These are phyloP conservation scores for Pseudomonodictys pantanalensis DNA, from an alignment of 495 filamentous ascomycete genomes.

Conservation along the genomic window DNA sequence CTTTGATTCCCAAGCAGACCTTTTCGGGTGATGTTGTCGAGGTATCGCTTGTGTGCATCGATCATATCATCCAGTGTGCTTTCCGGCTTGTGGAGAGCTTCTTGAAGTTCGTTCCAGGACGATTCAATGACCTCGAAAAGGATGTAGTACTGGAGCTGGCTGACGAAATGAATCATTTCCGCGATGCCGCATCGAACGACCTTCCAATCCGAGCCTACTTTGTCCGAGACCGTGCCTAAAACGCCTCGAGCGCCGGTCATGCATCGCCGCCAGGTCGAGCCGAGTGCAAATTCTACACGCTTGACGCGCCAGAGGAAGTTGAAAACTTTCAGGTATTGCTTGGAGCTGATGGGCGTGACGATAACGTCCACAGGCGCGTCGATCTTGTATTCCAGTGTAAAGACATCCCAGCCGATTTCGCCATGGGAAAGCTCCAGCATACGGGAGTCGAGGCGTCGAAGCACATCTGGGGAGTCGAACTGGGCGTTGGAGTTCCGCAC, in stretches of 20 bases:
- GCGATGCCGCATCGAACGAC: conserved; percentile 79
- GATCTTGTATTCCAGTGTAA: conserved; percentile 98
- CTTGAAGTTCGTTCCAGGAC: conserved; percentile 84
- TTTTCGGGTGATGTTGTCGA: conserved; percentile 93
- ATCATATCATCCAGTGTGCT: conserved; percentile 95
- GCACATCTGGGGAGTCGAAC: conserved; percentile 88
- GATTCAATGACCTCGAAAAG: conserved; percentile 97
- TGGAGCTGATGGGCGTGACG: conserved; percentile 88
- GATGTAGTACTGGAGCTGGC: conserved; percentile 97
- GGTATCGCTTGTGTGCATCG: conserved; percentile 82
- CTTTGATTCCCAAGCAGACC: conserved; percentile 69
- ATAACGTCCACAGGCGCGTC: conserved; percentile 97
- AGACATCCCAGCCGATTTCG: conserved; percentile 99
- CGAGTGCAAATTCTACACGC: conserved; percentile 90
- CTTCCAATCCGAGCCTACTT: conserved; percentile 84
- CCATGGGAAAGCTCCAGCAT: conserved; percentile 95
- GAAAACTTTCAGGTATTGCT: conserved; percentile 97
- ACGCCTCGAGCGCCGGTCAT: conserved; percentile 95
- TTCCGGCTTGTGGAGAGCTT: conserved; percentile 72
- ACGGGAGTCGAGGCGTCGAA: conserved; percentile 87
- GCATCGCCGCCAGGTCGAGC: conserved; percentile 87
- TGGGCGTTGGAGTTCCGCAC: conserved; percentile 97
- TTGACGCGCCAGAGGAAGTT: conserved; percentile 99
- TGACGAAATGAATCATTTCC: conserved; percentile 98
- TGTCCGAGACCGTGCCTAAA: conserved; percentile 73